Base-by-base conservation (phyloP, 1,139 yeast genomes). In the Meyerozyma guilliermondii region DNA sequence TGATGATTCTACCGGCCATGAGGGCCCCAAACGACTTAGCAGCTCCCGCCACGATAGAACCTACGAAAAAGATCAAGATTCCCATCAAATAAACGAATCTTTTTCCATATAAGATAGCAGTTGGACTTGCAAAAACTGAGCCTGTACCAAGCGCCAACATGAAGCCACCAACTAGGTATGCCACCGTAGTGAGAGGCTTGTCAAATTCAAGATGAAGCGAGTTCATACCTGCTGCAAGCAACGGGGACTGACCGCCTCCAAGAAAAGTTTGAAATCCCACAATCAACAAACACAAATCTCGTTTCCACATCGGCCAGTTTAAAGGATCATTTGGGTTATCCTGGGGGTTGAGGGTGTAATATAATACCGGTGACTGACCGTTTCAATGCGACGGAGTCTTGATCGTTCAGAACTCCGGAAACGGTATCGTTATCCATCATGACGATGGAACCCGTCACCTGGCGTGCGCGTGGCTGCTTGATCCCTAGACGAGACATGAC, bases 291-390 rank as follows among this genome's bases (percentile, higher is more conserved):
- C 83, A 78, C 42, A 78, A 48, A 49, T 80, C 85, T 35, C 83
- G 63, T 38, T 76, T 66, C 80, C 81, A 77, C 6, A 72, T 54
- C 1, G 84, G 83, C 88, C 87, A 82, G 55, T 84, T 84, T 39
- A 84, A 65, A 0, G 92, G 92, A 54, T 84, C 92, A 55, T 85
- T 83, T 13, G 86, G 83, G 37, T 83, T 75, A 50, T 83, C 83
- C 23, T 83, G 82, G 5, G n/a, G 92, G 92, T 58, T 85, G 91
- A 1, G 92, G 92, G 43, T 77, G 71, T 39, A 84, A 63, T 27
- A 85, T 75, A 30, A 84, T 69, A 1, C 87, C 87, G 5, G 55
- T 55, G 4, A 62, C 61, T 7, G 81, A 74, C 45, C 70, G 68
- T 50, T 76, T 76, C 39, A 75, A 46, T 1, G 60, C 44, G 31